Conservation (phyloP, 352 stramenopile genomes). For the Phytophthora capsici region DNA sequence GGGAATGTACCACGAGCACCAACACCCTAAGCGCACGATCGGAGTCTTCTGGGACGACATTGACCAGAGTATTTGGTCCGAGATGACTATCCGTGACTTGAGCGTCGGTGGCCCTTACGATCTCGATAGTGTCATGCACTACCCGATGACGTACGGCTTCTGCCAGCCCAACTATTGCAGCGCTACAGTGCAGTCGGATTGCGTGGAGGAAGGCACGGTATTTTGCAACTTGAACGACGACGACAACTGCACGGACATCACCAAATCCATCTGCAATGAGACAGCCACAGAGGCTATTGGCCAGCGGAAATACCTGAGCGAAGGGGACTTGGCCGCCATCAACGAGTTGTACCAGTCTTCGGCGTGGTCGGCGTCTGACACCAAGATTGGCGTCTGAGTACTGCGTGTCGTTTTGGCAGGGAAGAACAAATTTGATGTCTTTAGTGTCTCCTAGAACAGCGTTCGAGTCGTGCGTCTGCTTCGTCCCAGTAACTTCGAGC, state of each 20-base stretch:
- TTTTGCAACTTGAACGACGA: conserved; percentile 85
- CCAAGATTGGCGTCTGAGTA: conserved; percentile 37
- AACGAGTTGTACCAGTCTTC: conserved; percentile 45
- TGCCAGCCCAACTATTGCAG: conserved; percentile 70
- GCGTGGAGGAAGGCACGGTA: conserved; percentile 53
- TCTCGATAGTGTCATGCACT: conserved; percentile 80
- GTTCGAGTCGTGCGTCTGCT: conserved; percentile 25
- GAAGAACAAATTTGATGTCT: conserved; percentile 30
- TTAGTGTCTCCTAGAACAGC: conserved; percentile 32
- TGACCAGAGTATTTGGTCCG: conserved; percentile 72
- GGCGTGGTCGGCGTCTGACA: conserved; percentile 33
- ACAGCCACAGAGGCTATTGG: conserved; percentile 62
- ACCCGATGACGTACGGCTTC: conserved; percentile 78
- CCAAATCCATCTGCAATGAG: conserved; percentile 61
- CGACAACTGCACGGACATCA: conserved; percentile 65
- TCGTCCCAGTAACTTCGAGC: conserved; percentile 20
- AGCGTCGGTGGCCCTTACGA: conserved; percentile 78
- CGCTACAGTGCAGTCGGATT: conserved; percentile 47
- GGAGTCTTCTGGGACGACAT: conserved; percentile 81
- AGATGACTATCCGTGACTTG: conserved; percentile 73
- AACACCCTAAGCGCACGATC: conserved; percentile 73
- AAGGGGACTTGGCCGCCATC: conserved; percentile 54
- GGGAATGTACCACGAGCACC: conserved; percentile 85
- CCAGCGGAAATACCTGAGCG: conserved; percentile 63
- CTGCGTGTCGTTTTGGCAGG: conserved; percentile 18